phyloP scores from a whole-genome alignment of 2,329 filamentous ascomycete genomes.

The Aspergillus caelatus region DNA sequence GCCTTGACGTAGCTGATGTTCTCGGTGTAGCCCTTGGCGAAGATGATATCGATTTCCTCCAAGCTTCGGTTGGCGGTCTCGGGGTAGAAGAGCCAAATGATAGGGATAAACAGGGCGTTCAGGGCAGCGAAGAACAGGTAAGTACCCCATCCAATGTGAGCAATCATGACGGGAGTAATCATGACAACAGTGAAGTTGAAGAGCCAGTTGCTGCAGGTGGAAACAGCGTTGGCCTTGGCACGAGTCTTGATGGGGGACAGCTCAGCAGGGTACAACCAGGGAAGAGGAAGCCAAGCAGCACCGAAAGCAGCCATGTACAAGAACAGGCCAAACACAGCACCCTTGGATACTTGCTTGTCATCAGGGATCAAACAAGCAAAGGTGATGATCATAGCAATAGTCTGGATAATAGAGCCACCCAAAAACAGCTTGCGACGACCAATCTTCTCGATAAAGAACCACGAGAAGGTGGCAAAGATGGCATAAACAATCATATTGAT shows the following conservation, averaged over 20 bases:
- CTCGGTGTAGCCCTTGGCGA: slow-evolving; percentile 48
- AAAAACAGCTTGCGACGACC: slow-evolving; percentile 50
- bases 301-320: slow-evolving; percentile 71
- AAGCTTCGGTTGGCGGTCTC: slow-evolving; percentile 51
- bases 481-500: slow-evolving; percentile 54
- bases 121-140: slow-evolving; percentile 49
- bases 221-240: slow-evolving; percentile 59
- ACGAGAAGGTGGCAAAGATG: slow-evolving; percentile 48
- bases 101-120: slow-evolving; percentile 52
- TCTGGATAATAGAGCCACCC: slow-evolving; percentile 42
- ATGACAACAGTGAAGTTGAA: slow-evolving; percentile 61
- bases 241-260: slow-evolving; percentile 59
- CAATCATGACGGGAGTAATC: slow-evolving; percentile 49
- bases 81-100: slow-evolving; percentile 59
- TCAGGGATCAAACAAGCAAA: slow-evolving; percentile 43
- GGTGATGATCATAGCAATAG: slow-evolving; percentile 43
- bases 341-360: slow-evolving; percentile 31
- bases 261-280: slow-evolving; percentile 59
- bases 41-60: slow-evolving; percentile 50
- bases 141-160: slow-evolving; percentile 43
- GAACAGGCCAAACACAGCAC: slow-evolving; percentile 63
- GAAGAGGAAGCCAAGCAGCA: slow-evolving; percentile 65
- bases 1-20: slow-evolving; percentile 44
- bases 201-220: slow-evolving; percentile 58
- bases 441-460: slow-evolving; percentile 53